Evolutionary conservation across 2,329 filamentous ascomycete genomes (phyloP), one percentile per base, ranked within the genome.

Genomic region (Paramyrothecium roridum): DNA sequence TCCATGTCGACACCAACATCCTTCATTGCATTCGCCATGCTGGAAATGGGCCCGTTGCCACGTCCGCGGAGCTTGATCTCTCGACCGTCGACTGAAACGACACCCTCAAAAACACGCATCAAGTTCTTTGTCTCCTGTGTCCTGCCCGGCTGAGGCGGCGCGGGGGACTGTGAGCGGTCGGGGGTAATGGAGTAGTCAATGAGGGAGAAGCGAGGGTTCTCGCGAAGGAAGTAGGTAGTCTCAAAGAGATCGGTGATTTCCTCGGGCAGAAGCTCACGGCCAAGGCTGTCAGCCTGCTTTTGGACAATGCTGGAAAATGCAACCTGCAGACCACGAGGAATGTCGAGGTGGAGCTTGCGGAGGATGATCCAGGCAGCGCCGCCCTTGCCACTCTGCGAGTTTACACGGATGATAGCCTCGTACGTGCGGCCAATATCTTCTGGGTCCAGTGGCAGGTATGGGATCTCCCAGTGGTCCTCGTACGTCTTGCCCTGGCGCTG

Each of bases 321-420:
- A 61, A 97, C 83, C 74, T 98, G 93, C 52, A 98, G 83, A 53
- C 92, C 92, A 59, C 95, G 90, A 17, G 95, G 95, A 52, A 98
- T 84, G 72, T 98, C 95, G 66, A 98, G 88, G 67, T 95, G 85
- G 59, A 98, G 85, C 67, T 91, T 88, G 64, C 89, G 88, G 69
- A 93, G 87, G 69, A 98, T 93, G 69, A 98, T 90, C 90, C 91
- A 98, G 52, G 93, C 93, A 57, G 91, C 88, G 64, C 95, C 95
- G 58, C 93, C 93, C 78, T 99, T 98, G 61, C 93, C 93, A 65
- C 86, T 91, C 72, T 98, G 93, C 19, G 91, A 96, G 80, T 98
- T 99, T 82, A 98, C 93, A 57, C 93, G 90, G 70, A 98, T 98
- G 69, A 98, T 89, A 56, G 93, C 93, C 75, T 98, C 93, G 82